phyloP scores from a whole-genome alignment of 257 asterid genomes.

The Scutellaria barbata region DNA sequence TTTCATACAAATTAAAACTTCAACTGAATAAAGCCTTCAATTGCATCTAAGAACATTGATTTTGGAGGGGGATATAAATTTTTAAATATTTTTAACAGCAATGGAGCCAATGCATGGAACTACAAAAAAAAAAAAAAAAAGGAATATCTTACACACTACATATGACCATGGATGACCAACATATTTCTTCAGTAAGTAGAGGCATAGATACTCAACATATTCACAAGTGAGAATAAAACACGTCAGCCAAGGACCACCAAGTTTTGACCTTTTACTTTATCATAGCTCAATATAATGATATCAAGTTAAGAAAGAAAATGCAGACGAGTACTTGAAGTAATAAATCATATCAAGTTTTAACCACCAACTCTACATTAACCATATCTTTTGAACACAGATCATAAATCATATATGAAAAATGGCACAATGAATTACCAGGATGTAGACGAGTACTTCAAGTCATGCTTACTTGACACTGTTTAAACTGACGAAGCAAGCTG shows the following conservation, averaged over 20 bases:
- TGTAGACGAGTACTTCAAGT: conserved; percentile 27
- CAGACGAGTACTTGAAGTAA: no score
- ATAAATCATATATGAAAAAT: background rate
- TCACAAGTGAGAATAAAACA: background rate
- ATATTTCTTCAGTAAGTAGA: conserved; percentile 9
- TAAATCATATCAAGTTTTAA: no score
- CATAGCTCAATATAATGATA: background rate
- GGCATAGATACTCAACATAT: background rate
- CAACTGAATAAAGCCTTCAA: conserved; percentile 4
- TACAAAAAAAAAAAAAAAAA: no score
- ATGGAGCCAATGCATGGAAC: background rate
- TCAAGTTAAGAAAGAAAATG: background rate
- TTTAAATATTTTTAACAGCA: background rate
- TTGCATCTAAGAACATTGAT: conserved; percentile 23
- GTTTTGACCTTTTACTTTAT: background rate
- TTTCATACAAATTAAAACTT: conserved; percentile 4
- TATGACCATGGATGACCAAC: background rate
- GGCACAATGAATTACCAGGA: conserved; percentile 34
- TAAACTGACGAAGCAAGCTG: conserved; percentile 39
- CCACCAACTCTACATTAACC: background rate
- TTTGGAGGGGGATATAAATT: background rate
- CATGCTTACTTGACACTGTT: conserved; percentile 29
- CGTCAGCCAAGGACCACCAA: conserved; percentile 5
- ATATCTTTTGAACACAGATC: background rate
- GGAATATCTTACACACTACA: background rate